Percentiles rank a stretch among this genome's conserved stretches.
These are phyloP conservation scores for Phytophthora cryptogea DNA, from an alignment of 352 stramenopile genomes.

Conservation along the genomic window DNA sequence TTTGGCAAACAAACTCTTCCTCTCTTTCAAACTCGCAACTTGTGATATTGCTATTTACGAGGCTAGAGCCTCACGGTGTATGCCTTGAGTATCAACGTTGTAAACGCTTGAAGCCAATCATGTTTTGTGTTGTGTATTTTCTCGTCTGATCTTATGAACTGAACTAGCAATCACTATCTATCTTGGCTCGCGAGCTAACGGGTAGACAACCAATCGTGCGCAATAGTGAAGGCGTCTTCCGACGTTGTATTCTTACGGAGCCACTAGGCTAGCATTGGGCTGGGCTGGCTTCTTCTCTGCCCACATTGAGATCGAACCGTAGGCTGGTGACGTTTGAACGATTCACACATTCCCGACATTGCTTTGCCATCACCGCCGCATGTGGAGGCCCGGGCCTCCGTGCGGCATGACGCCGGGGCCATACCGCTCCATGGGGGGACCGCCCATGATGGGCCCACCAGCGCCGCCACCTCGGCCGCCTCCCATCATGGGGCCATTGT, in stretches of 20 bases:
- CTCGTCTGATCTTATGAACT: constrained; percentile 5
- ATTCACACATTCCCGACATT: constrained; percentile 26
- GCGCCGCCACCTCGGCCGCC: constrained; percentile 26
- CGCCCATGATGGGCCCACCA: constrained; percentile 25
- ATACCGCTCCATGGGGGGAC: constrained; percentile 48
- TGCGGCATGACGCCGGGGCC: constrained; percentile 48
- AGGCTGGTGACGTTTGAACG: constrained; percentile 31
- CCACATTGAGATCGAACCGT: constrained; percentile 28
- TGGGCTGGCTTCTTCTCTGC: constrained; percentile 32
- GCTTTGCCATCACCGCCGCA: constrained; percentile 46
- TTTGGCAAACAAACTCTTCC: constrained; percentile 32
- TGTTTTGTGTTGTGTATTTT: not conserved
- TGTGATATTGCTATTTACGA: too few species aligned
- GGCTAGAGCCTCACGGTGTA: too few species aligned
- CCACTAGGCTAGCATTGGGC: constrained; percentile 1
- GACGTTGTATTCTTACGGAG: constrained; percentile 19
- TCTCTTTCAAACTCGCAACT: not conserved
- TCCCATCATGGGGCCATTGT: constrained; percentile 42
- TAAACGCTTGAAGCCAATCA: not conserved
- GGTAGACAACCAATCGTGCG: not conserved
- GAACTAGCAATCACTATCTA: not conserved
- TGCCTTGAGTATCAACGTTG: not conserved
- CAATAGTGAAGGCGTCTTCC: constrained; percentile 19
- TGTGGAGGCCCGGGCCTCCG: constrained; percentile 39
- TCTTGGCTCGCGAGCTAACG: not conserved